A percentile compares a stretch with the other conserved stretches of the same genome.
phyloP scores from a whole-genome alignment of 2,329 filamentous ascomycete species.

The Neofusicoccum laricinum region DNA sequence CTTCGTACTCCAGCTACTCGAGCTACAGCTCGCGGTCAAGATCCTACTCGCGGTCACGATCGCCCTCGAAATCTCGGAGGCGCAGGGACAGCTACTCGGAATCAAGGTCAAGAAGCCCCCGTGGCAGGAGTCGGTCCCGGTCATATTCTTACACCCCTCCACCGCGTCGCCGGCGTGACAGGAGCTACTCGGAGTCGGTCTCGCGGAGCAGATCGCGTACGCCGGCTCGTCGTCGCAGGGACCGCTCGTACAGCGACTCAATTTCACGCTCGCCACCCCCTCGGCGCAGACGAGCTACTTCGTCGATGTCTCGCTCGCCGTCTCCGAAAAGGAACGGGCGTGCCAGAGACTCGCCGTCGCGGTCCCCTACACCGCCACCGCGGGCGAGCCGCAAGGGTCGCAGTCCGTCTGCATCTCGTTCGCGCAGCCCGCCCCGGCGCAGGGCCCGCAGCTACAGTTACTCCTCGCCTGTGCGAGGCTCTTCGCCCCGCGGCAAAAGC shows the following conservation, averaged over 20 bases:
- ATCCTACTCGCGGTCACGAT: slow-evolving; percentile 18
- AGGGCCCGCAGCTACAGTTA: slow-evolving; percentile 12
- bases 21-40: slow-evolving; percentile 20
- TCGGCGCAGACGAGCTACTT: slow-evolving; percentile 21
- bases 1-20: slow-evolving; percentile 30
- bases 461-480: slow-evolving; percentile 15
- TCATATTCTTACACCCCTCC: slow-evolving; percentile 16
- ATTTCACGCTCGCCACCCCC: slow-evolving; percentile 22
- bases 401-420: slow-evolving; percentile 13
- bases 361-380: slow-evolving; percentile 17
- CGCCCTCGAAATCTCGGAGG: background rate
- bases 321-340: slow-evolving; percentile 8
- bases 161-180: slow-evolving; percentile 7
- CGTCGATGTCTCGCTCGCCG: slow-evolving; percentile 18
- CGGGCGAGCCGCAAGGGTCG: background rate
- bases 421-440: slow-evolving; percentile 13
- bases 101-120: slow-evolving; percentile 9
- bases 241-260: slow-evolving; percentile 10
- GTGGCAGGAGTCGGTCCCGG: slow-evolving; percentile 8
- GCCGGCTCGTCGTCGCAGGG: slow-evolving; percentile 11
- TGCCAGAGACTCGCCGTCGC: slow-evolving; percentile 10
- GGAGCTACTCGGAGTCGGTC: slow-evolving; percentile 18
- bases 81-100: slow-evolving; percentile 9
- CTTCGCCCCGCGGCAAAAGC: slow-evolving; percentile 7
- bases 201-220: slow-evolving; percentile 24